A percentile compares a stretch with the other conserved stretches of the same genome.
phyloP scores from a whole-genome alignment of 306 rosid genomes.

The Sicyos edulis region DNA sequence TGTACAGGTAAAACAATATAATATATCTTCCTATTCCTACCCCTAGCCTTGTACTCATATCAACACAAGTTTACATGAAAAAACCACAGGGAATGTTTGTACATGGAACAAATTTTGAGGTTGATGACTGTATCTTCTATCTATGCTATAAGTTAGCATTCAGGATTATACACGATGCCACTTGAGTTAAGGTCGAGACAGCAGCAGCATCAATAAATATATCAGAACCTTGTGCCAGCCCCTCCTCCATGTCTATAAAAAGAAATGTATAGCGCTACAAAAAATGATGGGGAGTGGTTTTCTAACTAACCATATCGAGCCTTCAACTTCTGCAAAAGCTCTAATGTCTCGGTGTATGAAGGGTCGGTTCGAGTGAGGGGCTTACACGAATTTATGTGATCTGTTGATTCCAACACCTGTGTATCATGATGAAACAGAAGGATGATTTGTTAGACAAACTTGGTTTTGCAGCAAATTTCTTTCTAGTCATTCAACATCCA shows the following conservation, averaged over 20 bases:
- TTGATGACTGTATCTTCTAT: neutral
- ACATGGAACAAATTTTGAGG: neutral
- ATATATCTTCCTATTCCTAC: neutral
- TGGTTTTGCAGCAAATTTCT: neutral
- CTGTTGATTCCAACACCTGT: conserved; percentile 93
- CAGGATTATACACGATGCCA: neutral
- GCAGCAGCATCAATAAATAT: neutral
- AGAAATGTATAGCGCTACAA: too few relatives aligned
- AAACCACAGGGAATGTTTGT: neutral
- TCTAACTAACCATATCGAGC: conserved; percentile 26
- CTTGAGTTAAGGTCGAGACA: neutral
- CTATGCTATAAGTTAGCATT: conserved; percentile 2
- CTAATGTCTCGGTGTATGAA: conserved; percentile 65
- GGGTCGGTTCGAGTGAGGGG: conserved; percentile 77
- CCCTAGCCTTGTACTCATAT: neutral
- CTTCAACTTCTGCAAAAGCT: conserved; percentile 67
- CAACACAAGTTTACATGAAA: neutral
- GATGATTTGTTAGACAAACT: too few relatives aligned
- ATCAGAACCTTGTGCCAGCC: neutral
- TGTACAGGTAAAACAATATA: neutral
- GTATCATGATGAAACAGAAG: conserved; percentile 18
- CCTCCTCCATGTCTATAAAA: conserved; percentile 20
- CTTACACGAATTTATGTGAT: conserved; percentile 92
- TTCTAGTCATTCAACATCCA: too few relatives aligned
- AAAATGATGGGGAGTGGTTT: neutral